phyloP scores from a whole-genome alignment of 176 grass and related monocot species.

The Raddia distichophylla region DNA sequence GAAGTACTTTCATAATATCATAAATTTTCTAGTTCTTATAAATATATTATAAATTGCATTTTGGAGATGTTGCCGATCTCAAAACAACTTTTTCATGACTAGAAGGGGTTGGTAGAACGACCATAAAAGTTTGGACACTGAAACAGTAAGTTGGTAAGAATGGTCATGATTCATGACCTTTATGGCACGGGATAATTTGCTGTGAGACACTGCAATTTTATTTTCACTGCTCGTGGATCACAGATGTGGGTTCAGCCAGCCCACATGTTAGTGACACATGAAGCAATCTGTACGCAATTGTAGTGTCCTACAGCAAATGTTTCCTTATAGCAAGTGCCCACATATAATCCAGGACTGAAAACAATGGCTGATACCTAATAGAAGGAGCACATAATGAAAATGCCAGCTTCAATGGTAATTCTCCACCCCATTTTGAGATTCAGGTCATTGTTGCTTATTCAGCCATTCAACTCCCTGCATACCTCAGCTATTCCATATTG shows the following conservation, averaged over 20 bases:
- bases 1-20: no score
- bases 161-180: not conserved
- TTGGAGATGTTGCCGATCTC: no score
- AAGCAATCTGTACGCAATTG: no score
- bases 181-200: no score
- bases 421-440: not conserved
- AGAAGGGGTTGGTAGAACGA: not conserved
- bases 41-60: no score
- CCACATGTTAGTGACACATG: no score
- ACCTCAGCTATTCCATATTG: conserved; percentile 3
- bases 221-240: no score
- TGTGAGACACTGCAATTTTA: no score
- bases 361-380: not conserved
- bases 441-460: not conserved
- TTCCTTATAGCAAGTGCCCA: not conserved
- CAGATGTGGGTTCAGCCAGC: no score
- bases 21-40: no score
- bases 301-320: not conserved
- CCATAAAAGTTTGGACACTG: not conserved
- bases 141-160: not conserved
- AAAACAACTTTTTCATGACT: no score
- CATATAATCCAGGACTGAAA: not conserved
- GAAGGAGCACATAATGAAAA: not conserved
- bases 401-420: not conserved
- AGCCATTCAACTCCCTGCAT: not conserved